Evolutionary conservation across 1,139 yeast genomes (phyloP), one percentile per base, ranked within the genome.

Genomic region (Candida frijolesensis): DNA sequence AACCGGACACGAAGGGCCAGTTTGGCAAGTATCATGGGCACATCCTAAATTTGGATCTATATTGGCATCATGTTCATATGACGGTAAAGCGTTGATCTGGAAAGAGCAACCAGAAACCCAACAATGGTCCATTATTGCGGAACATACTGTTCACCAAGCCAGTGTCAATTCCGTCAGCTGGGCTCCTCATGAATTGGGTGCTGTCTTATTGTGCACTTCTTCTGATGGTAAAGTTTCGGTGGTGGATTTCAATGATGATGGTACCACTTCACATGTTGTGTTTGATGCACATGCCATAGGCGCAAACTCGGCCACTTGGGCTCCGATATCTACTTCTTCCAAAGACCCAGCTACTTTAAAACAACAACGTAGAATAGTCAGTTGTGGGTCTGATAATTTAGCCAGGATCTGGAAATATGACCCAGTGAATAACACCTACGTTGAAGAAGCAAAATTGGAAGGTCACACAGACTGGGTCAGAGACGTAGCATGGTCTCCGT

Each of bases 1-100:
- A 58, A 80, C 64, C 83, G 96, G 78, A 30, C 99, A 94, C 68
- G 97, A 91, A 57, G 99, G 99, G 19, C 98, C 99, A 10, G 97
- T 95, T 46, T 95, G 99, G 99, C 97, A 94, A 71, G 96, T 92
- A 33, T 84, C 92, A 48, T 94, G 99, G 99, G 98, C 99, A 2
- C 99, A 95, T 67, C 99, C 99, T 41, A 94, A 94, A 68, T 94
- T 94, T 64, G 99, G 99, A 35, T 87, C 91, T 6, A 89, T 94
- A 57, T 78, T 94, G 58, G 99, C 99, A 0, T 87, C 96, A 29
- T 91, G 96, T 59, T 89, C 97, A 1, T 95, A 90, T 64, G 99
- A 94, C 65, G 99, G 99, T 50, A 87, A 87, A 63, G 98, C 90
- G 9, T 74, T 92, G 57, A 85, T 95, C 61, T 94, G 99, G 99